phyloP scores from a whole-genome alignment of 2,329 filamentous ascomycete genomes.

The Curvularia sp. region DNA sequence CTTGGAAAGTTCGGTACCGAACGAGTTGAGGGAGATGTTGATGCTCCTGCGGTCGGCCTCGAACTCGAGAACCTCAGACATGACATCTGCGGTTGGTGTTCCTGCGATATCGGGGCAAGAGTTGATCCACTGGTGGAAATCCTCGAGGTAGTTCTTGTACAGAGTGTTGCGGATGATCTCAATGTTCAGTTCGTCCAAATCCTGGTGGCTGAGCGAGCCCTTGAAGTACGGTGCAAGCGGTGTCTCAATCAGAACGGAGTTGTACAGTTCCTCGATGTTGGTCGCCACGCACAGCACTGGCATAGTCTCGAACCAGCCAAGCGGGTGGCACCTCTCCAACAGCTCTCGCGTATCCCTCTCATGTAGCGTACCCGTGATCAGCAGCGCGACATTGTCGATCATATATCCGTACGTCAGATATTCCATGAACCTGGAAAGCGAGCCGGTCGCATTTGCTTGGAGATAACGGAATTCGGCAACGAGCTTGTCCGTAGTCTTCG shows the following conservation, averaged over 20 bases:
- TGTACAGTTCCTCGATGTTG: conserved; percentile 98
- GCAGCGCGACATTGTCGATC: conserved; percentile 98
- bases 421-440: conserved; percentile 93
- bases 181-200: conserved; percentile 98
- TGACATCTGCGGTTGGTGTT: conserved; percentile 90
- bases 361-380: conserved; percentile 97
- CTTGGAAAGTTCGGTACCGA: conserved; percentile 95
- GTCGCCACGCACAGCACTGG: conserved; percentile 96
- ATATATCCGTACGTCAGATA: conserved; percentile 99
- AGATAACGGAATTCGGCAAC: conserved; percentile 97
- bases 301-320: conserved; percentile 99
- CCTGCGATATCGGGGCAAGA: conserved; percentile 83
- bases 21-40: conserved; percentile 99
- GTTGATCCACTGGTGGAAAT: conserved; percentile 95
- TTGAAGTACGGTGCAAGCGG: conserved; percentile 97
- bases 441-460: conserved; percentile 89
- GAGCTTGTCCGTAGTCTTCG: conserved; percentile 97
- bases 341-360: conserved; percentile 96
- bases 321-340: conserved; percentile 91
- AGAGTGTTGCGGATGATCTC: conserved; percentile 98
- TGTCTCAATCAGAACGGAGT: conserved; percentile 95
- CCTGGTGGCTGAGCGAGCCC: conserved; percentile 91
- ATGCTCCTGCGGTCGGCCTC: conserved; percentile 96
- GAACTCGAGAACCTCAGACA: conserved; percentile 95
- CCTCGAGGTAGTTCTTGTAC: conserved; percentile 99